phyloP scores from a whole-genome alignment of 2,329 filamentous ascomycete genomes.

The Colletotrichum aenigma region DNA sequence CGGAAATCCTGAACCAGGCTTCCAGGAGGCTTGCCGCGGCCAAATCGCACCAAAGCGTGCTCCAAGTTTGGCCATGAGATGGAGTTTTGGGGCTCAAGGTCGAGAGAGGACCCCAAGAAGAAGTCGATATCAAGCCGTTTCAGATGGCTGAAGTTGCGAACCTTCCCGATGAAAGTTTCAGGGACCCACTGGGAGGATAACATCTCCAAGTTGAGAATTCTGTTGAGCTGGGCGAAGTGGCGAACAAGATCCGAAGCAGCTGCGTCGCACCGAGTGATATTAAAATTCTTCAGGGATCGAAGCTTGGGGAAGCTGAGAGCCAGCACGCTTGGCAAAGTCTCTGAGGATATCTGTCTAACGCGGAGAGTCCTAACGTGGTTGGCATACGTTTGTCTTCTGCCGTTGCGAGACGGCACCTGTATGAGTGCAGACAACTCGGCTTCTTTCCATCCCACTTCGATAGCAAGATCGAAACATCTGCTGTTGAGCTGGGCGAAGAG shows the following conservation, averaged over 20 bases:
- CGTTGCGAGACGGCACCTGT: background rate
- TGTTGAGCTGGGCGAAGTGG: background rate
- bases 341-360: background rate
- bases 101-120: background rate
- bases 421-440: background rate
- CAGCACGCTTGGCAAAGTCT: background rate
- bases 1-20: background rate
- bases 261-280: background rate
- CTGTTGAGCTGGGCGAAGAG: background rate
- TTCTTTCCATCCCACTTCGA: background rate
- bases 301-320: background rate
- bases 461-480: background rate
- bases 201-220: background rate
- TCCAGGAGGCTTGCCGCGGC: background rate
- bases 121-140: background rate
- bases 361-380: background rate
- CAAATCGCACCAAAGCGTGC: background rate
- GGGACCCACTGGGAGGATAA: background rate
- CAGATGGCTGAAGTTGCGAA: background rate
- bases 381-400: background rate
- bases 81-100: background rate
- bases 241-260: background rate
- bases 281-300: background rate
- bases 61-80: background rate
- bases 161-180: background rate